Evolutionary conservation across 177 flowering plant genomes (phyloP), one percentile per base, ranked within the genome.

Genomic region (Vitis hybrid): DNA sequence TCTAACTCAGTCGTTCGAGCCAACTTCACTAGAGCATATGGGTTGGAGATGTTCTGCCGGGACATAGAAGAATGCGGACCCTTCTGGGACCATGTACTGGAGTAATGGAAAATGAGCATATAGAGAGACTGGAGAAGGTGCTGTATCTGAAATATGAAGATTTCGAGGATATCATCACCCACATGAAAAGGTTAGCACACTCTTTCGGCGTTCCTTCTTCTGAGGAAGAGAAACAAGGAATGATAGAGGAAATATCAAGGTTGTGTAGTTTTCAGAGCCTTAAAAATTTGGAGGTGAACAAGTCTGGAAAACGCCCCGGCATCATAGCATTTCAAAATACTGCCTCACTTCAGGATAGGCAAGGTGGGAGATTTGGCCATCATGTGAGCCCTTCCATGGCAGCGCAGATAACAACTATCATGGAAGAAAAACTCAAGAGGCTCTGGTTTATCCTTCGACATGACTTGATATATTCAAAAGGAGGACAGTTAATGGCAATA

Each of bases 271-370:
- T 79, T 55, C 60, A 75, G 10, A 60, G 49, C 9, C 15, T 79
- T 71, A 79, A 66, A 15, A 72, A 72, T 50, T 68, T 71, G 70
- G 81, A 78, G 49, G 82, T 72, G 67, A 79, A 79, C 47, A 38
- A 38, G 47, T 38, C 47, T 38, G 47, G 1, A 38, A 38, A 38
- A 8, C 47, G 47, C 9, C 47, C 47, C 9, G 9, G 47, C 7
- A 38, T 38, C 47, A 8, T 38, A 38, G 47, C 47, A 7, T 38
- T 38, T 8, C 47, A 8, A 38, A 5, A 38, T 38, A 38, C 47
- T 5, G 8, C 8, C 47, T 38, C 28, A 38, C 2, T 38, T 38
- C 9, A 7, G 47, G 47, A 38, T 5, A 5, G 47, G 47, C 47
- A 8, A 38, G 47, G 47, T 38, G 47, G 47, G 47, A 38, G 47